Evolutionary conservation across 192 early-diverging fungal species (phyloP), one percentile per base, ranked within the genome.

Genomic region (Dispira parvispora): DNA sequence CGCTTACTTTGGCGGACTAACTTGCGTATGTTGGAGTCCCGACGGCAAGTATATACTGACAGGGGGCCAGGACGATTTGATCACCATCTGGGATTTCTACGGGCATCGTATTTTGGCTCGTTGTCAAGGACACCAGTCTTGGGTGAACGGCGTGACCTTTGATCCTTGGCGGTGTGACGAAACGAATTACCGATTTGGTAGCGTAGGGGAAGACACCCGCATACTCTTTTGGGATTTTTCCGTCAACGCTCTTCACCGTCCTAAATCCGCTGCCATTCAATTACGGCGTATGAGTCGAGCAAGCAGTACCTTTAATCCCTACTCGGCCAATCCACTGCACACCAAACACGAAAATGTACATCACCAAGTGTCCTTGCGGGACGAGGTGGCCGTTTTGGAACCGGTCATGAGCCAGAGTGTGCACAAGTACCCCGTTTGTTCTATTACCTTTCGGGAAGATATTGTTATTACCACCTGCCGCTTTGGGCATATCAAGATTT

Each of bases 171-270:
- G 78, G 46, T 89, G 85, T 63, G 84, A 83, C 58, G 87, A 87
- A n/a, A 68, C 78, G 45, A 85, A 80, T 21, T 94, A 91, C 69
- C 69, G 91, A 26, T 87, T 98, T 69, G 87, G 83, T 52, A 91
- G 88, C 63, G 87, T 94, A 23, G 92, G 88, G 20, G 92, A 98
- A 47, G 92, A 96, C 68, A 81, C 86, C 9, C 78, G 81, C 61
- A 63, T 98, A 1, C 69, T 88, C n/a, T 67, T 98, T 11, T 96
- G 95, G 92, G 95, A 98, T 68, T 95, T 98, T 69, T 87, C 86
- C 49, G 75, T 89, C 13, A 68, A 78, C 11, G 79, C 84, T 0
- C 68, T 96, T 28, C 87, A 86, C 62, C 77, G 84, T 12, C 91
- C 92, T 8, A 84, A 85, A 63, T 71, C 72, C 2, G 61, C 49